phyloP scores from a whole-genome alignment of 306 rosid genomes.

The Alnus rubra region DNA sequence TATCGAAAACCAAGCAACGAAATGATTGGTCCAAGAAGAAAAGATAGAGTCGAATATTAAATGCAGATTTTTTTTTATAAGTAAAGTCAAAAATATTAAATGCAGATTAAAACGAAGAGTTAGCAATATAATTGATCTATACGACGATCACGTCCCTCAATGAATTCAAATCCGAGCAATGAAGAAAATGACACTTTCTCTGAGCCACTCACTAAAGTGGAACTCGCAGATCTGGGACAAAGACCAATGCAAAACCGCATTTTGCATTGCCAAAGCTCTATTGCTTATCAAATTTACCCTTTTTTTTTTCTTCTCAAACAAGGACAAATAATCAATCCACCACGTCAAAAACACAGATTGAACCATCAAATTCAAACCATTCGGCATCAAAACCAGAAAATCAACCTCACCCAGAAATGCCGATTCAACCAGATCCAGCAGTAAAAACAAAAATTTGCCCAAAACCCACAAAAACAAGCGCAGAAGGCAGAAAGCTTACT shows the following conservation, averaged over 20 bases:
- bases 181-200: slow-evolving; percentile 3
- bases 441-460: slow-evolving; percentile 1
- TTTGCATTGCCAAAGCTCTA: not conserved
- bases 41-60: not conserved
- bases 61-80: not conserved
- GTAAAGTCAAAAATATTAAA: not conserved
- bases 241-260: slow-evolving; percentile 7
- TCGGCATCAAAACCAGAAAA: slow-evolving; percentile 17
- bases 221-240: slow-evolving; percentile 24
- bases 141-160: not conserved
- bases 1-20: slow-evolving; percentile 39
- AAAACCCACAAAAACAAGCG: slow-evolving; percentile 10
- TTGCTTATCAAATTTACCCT: not conserved
- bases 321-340: not conserved
- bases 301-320: not conserved
- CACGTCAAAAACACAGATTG: not conserved
- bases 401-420: slow-evolving; percentile 15
- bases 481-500: slow-evolving; percentile 22
- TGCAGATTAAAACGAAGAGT: not conserved
- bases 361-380: slow-evolving; percentile 15
- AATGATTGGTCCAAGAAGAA: slow-evolving; percentile 33
- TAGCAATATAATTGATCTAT: not conserved
- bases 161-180: not conserved
- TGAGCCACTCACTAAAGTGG: slow-evolving; percentile 1
- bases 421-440: slow-evolving; percentile 34